phyloP scores from a whole-genome alignment of 345 rosid genomes.

The Eutrema yunnanense region DNA sequence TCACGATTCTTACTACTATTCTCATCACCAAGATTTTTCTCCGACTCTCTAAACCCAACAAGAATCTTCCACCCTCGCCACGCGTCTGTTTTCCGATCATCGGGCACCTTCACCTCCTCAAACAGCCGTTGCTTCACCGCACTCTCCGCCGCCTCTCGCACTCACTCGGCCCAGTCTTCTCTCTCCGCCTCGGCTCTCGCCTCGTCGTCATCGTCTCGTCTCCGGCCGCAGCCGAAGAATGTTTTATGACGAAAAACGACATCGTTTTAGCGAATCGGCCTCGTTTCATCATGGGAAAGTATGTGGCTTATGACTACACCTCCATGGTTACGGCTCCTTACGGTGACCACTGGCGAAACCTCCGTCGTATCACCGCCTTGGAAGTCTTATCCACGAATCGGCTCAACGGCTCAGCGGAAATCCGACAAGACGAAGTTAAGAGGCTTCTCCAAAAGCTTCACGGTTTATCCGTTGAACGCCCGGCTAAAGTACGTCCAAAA shows the following conservation, averaged over 20 bases:
- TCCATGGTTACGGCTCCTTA: conserved; percentile 22
- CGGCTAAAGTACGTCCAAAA: conserved; percentile 5
- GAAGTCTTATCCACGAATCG: conserved; percentile 22
- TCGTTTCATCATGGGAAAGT: conserved; percentile 14
- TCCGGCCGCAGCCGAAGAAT: conserved; percentile 21
- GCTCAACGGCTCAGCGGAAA: conserved; percentile 25
- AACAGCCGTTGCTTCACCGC: conserved; percentile 20
- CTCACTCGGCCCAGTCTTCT: conserved; percentile 26
- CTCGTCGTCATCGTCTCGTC: conserved; percentile 20
- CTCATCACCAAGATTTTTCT: conserved; percentile 9
- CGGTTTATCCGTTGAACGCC: conserved; percentile 9
- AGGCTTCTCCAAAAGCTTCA: conserved; percentile 26
- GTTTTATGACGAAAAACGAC: conserved; percentile 25
- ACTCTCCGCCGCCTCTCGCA: conserved; percentile 20
- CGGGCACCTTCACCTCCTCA: conserved; percentile 32
- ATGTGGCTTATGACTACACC: conserved; percentile 24
- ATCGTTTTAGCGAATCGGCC: conserved; percentile 27
- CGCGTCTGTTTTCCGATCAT: conserved; percentile 21
- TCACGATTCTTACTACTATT: neutral
- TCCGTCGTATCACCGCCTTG: conserved; percentile 27
- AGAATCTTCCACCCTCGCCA: conserved; percentile 29
- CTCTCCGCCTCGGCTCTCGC: conserved; percentile 33
- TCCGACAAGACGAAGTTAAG: conserved; percentile 27
- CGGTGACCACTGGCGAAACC: conserved; percentile 34
- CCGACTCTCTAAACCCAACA: neutral